These are phyloP conservation scores for Leucocoprinus sp. DNA, from an alignment of 768 basidiomycete species.

Conservation along the genomic window DNA sequence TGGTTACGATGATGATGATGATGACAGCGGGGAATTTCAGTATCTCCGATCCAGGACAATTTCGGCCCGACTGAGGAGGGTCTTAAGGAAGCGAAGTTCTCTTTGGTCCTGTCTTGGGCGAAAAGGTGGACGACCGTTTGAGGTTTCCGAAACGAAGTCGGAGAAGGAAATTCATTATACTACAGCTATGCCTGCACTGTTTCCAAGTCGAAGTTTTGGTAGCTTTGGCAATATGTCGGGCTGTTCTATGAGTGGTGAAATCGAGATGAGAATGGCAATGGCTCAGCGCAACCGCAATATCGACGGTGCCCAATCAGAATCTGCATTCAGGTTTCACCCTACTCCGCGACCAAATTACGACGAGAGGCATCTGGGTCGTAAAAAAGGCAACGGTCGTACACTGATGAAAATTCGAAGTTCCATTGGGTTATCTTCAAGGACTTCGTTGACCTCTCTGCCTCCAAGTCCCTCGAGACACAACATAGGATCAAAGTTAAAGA, in stretches of 20 bases:
- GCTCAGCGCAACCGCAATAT: constrained; percentile 19
- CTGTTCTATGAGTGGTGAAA: constrained; percentile 53
- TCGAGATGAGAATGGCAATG: constrained; percentile 48
- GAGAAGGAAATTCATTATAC: not conserved
- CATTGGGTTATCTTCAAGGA: constrained; percentile 1
- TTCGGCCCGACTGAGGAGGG: not conserved
- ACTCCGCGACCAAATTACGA: constrained; percentile 3
- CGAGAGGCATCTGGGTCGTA: not conserved
- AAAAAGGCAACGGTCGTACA: not conserved
- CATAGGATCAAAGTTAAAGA: constrained; percentile 4
- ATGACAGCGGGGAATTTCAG: not conserved
- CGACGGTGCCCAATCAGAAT: not conserved
- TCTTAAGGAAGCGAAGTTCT: constrained; percentile 1
- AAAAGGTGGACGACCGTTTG: not conserved
- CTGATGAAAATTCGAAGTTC: constrained; percentile 3
- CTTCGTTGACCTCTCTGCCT: not conserved
- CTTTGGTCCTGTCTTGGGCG: not conserved
- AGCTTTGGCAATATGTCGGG: constrained; percentile 19
- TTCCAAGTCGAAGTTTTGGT: not conserved
- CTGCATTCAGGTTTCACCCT: constrained; percentile 5
- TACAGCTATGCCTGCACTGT: not conserved
- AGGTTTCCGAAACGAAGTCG: not conserved
- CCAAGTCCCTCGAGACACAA: constrained; percentile 2
- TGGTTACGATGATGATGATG: constrained; percentile 2
- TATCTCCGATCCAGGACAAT: constrained; percentile 3